Conservation (phyloP, 2,329 filamentous ascomycete species). For the Alternaria alternata region DNA sequence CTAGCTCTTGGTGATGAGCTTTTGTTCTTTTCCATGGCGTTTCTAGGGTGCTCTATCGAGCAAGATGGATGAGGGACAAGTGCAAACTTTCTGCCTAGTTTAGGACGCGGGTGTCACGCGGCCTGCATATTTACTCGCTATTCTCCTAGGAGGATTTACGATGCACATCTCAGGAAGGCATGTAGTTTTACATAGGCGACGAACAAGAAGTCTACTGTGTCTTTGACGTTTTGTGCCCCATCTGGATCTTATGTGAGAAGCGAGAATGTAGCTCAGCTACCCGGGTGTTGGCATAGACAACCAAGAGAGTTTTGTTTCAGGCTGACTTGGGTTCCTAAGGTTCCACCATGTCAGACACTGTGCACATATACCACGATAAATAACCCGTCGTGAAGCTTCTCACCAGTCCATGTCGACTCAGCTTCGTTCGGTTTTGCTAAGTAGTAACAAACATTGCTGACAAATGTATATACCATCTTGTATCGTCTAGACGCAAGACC, state of each 20-base stretch:
- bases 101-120: neutral
- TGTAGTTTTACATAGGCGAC: slow-evolving; percentile 1
- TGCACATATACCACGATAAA: neutral
- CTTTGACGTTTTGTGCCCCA: neutral
- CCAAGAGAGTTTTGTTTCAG: neutral
- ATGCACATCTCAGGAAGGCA: neutral
- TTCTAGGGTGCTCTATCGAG: neutral
- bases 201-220: neutral
- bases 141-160: neutral
- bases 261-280: neutral
- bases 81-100: neutral
- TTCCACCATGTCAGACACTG: neutral
- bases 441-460: neutral
- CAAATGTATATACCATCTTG: neutral
- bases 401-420: neutral
- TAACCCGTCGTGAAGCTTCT: neutral
- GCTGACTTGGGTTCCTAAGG: neutral
- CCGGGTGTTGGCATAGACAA: neutral
- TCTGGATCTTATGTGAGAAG: neutral
- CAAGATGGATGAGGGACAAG: neutral
- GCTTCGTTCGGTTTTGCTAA: neutral
- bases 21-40: slow-evolving; percentile 13
- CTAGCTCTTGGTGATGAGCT: slow-evolving; percentile 29
- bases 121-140: neutral
- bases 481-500: neutral